Conservation (phyloP, 306 rosid genomes). For the Comarum palustre region DNA sequence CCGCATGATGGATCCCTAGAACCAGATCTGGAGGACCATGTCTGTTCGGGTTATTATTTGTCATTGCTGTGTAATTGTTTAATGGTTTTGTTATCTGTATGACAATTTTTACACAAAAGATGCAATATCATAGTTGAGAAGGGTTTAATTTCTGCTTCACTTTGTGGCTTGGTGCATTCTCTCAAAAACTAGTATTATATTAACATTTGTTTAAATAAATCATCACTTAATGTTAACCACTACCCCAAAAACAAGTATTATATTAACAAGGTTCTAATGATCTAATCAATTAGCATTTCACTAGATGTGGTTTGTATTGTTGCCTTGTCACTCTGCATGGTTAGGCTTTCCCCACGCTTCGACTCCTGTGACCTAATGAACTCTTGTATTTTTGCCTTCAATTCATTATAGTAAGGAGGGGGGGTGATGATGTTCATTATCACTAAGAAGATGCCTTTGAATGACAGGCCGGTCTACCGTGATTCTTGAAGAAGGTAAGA, state of each 20-base stretch:
- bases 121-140: neutral
- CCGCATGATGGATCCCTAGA: neutral
- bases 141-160: neutral
- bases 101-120: neutral
- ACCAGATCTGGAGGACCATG: neutral
- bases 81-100: neutral
- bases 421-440: conserved; percentile 38
- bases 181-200: too few species aligned
- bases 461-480: conserved; percentile 88
- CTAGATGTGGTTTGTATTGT: conserved; percentile 70
- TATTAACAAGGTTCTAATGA: conserved; percentile 20
- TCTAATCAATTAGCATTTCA: conserved; percentile 78
- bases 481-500: conserved; percentile 92
- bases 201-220: neutral
- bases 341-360: conserved; percentile 51
- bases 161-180: too few species aligned
- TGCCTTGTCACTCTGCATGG: conserved; percentile 53
- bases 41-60: neutral
- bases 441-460: conserved; percentile 99
- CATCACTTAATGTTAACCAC: neutral
- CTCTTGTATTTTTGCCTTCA: conserved; percentile 72
- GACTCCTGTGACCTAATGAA: conserved; percentile 65
- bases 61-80: neutral
- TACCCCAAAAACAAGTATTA: conserved; percentile 6
- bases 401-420: conserved; percentile 32